A percentile compares a stretch with the other conserved stretches of the same genome.
Conservation (phyloP, 441 rosid species). For the Adansonia madagascariensis region DNA sequence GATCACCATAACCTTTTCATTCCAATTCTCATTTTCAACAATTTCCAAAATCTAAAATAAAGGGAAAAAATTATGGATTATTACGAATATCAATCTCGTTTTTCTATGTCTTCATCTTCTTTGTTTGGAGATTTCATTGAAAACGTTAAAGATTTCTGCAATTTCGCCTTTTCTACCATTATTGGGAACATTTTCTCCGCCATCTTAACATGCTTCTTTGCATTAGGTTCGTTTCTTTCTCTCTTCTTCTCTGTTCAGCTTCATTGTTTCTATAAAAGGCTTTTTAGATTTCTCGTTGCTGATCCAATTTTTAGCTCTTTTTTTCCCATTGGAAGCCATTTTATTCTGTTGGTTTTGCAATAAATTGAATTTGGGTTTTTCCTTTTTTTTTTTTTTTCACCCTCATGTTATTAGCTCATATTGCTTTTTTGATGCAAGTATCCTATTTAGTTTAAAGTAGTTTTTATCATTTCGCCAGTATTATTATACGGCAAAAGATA, state of each 20-base stretch:
- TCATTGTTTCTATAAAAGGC: neutral
- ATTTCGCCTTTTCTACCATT: conserved; percentile 69
- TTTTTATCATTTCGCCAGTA: neutral
- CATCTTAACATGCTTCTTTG: conserved; percentile 92
- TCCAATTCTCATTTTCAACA: neutral
- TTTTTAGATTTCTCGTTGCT: neutral
- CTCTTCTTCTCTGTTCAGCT: neutral
- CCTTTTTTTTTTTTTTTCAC: neutral
- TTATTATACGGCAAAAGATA: neutral
- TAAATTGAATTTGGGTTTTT: conserved; percentile 10
- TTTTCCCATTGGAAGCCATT: conserved; percentile 17
- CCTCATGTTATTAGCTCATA: neutral
- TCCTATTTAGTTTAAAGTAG: neutral
- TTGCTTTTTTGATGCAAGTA: neutral
- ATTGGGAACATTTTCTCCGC: conserved; percentile 85
- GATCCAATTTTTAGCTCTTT: neutral
- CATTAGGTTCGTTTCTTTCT: conserved; percentile 59
- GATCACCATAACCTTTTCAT: conserved; percentile 22
- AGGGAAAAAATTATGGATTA: conserved; percentile 43
- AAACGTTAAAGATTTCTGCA: conserved; percentile 59
- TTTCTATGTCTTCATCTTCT: conserved; percentile 45
- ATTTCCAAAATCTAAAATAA: neutral
- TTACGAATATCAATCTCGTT: conserved; percentile 56
- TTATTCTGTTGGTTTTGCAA: conserved; percentile 25
- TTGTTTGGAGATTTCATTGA: conserved; percentile 56